These are phyloP conservation scores for Mrakia hoshinonis DNA, from an alignment of 768 basidiomycete genomes.

Conservation along the genomic window DNA sequence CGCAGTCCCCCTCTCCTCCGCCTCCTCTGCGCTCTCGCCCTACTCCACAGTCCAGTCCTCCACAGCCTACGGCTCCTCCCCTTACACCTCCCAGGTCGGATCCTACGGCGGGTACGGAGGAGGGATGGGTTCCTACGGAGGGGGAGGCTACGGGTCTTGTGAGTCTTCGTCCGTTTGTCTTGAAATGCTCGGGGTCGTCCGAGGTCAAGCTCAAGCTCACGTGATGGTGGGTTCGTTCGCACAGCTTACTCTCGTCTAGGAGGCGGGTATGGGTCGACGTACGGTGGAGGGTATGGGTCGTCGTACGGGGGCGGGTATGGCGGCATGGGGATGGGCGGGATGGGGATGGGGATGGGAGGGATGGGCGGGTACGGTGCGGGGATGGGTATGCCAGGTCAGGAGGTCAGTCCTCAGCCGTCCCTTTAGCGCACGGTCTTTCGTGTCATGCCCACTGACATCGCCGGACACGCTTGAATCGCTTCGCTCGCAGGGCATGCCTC, in stretches of 20 bases:
- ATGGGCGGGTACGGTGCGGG: constrained; percentile 44
- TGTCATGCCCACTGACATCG: too few species aligned
- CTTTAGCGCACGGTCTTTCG: constrained; percentile 36
- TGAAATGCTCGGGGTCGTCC: too few species aligned
- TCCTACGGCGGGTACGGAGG: constrained; percentile 13
- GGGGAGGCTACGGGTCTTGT: constrained; percentile 26
- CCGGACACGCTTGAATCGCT: too few species aligned
- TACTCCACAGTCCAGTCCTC: constrained; percentile 3
- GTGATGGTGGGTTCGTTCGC: background rate
- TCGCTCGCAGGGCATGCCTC: constrained; percentile 46
- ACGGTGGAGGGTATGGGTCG: constrained; percentile 43
- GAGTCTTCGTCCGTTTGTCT: background rate
- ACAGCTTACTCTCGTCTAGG: constrained; percentile 33
- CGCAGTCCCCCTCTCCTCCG: constrained; percentile 10
- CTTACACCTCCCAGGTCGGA: constrained; percentile 42
- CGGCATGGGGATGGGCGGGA: constrained; percentile 41
- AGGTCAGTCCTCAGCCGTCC: constrained; percentile 35
- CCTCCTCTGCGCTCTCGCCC: background rate
- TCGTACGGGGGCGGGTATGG: constrained; percentile 33
- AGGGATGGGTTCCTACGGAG: constrained; percentile 23
- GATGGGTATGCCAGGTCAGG: constrained; percentile 45
- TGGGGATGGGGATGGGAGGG: constrained; percentile 39
- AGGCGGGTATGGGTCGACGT: constrained; percentile 41
- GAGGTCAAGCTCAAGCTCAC: constrained; percentile 6
- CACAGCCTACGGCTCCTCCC: constrained; percentile 35